Percentiles rank a stretch among this genome's conserved stretches.
These are phyloP conservation scores for Globisporangium solare DNA, from an alignment of 352 stramenopile species.

Conservation along the genomic window DNA sequence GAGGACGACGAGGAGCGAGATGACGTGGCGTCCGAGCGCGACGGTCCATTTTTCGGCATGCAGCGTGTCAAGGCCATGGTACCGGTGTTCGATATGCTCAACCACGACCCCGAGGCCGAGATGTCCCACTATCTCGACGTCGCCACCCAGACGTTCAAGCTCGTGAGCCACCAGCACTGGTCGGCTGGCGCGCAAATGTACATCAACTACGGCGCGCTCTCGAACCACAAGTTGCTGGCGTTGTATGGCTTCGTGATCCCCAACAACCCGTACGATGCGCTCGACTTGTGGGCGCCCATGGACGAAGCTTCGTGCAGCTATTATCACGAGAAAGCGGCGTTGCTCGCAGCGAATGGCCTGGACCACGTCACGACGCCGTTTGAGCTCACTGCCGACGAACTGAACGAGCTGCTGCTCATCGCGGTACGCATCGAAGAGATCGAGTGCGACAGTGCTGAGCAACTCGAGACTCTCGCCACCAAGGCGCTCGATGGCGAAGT, in stretches of 20 bases:
- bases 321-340: constrained; percentile 39
- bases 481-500: constrained; percentile 53
- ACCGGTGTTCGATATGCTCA: constrained; percentile 85
- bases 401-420: constrained; percentile 66
- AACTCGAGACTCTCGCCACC: constrained; percentile 29
- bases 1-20: constrained; percentile 11
- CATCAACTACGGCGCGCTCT: constrained; percentile 78
- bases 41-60: constrained; percentile 13
- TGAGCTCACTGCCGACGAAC: constrained; percentile 54
- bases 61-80: constrained; percentile 73
- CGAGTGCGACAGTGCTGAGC: constrained; percentile 34
- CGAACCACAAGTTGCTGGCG: constrained; percentile 78
- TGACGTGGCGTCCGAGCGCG: not conserved
- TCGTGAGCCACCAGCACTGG: constrained; percentile 76
- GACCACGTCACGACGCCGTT: constrained; percentile 58
- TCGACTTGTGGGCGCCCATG: constrained; percentile 77
- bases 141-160: constrained; percentile 41
- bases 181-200: constrained; percentile 64
- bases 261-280: constrained; percentile 59
- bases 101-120: constrained; percentile 71
- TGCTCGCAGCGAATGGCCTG: constrained; percentile 46
- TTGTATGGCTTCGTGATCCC: constrained; percentile 78
- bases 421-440: constrained; percentile 62
- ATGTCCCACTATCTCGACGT: constrained; percentile 70
- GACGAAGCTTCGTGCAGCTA: constrained; percentile 33